These are phyloP conservation scores for Phoma sp. DNA, from an alignment of 2,329 filamentous ascomycete genomes.

Conservation along the genomic window DNA sequence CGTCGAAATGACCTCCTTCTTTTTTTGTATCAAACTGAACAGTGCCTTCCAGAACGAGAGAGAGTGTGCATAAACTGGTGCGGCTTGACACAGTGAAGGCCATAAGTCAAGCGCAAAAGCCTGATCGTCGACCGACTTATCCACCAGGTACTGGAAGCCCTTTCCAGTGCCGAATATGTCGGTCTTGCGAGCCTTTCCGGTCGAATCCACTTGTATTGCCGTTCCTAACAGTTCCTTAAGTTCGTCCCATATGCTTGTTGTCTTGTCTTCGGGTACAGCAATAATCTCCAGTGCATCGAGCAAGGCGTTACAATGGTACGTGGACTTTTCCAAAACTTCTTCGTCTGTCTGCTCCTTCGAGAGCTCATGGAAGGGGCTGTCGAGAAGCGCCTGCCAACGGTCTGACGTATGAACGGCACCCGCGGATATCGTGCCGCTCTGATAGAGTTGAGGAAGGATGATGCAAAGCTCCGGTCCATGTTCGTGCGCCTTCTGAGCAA, in stretches of 20 bases:
- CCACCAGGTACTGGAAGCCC: conserved; percentile 75
- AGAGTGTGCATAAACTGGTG: conserved; percentile 68
- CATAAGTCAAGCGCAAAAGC: conserved; percentile 63
- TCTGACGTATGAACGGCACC: conserved; percentile 31
- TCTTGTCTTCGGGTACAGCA: conserved; percentile 27
- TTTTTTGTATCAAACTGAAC: conserved; percentile 67
- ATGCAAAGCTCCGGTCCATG: conserved; percentile 39
- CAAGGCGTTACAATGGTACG: conserved; percentile 41
- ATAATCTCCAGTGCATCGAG: conserved; percentile 35
- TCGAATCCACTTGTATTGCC: conserved; percentile 18
- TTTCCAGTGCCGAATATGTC: conserved; percentile 72
- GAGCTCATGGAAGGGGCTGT: conserved; percentile 70
- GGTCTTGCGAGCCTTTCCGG: conserved; percentile 6
- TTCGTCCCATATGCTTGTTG: conserved; percentile 24
- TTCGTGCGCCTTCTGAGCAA: conserved; percentile 57
- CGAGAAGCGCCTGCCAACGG: conserved; percentile 56
- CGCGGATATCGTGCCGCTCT: conserved; percentile 27
- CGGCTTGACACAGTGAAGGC: conserved; percentile 69
- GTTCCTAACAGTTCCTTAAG: conserved; percentile 31
- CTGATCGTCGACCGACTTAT: conserved; percentile 57
- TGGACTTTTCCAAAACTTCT: conserved; percentile 16
- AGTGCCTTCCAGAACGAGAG: conserved; percentile 43
- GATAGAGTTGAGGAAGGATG: conserved; percentile 38
- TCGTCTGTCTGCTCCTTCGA: not conserved
- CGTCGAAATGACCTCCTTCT: conserved; percentile 60